phyloP scores from a whole-genome alignment of 2,329 filamentous ascomycete species.

The Penicillium decumbens region DNA sequence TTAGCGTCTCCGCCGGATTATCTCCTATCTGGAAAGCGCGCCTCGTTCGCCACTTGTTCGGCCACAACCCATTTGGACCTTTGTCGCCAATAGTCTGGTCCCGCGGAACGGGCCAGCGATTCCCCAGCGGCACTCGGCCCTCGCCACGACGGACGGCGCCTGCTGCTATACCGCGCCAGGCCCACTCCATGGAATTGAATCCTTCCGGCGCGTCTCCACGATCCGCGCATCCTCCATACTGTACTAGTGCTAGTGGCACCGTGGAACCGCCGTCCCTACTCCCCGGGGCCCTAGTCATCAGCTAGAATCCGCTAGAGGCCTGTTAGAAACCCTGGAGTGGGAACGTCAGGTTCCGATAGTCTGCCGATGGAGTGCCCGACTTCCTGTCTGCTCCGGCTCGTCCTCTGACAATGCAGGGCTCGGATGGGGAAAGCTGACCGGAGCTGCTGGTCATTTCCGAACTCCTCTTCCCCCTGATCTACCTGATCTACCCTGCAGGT shows the following conservation, averaged over 20 bases:
- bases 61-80: background rate
- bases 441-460: slow-evolving; percentile 5
- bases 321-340: slow-evolving; percentile 32
- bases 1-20: background rate
- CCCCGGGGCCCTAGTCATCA: slow-evolving; percentile 4
- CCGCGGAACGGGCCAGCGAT: slow-evolving; percentile 15
- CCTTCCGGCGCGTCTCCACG: slow-evolving; percentile 18
- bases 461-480: background rate
- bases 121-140: slow-evolving; percentile 8
- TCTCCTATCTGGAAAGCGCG: background rate
- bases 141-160: slow-evolving; percentile 14
- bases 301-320: slow-evolving; percentile 28
- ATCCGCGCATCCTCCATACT: slow-evolving; percentile 23
- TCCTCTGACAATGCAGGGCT: background rate
- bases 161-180: slow-evolving; percentile 14
- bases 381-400: slow-evolving; percentile 1
- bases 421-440: slow-evolving; percentile 6
- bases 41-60: background rate
- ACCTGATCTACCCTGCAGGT: background rate
- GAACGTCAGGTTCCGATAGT: slow-evolving; percentile 22
- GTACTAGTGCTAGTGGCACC: slow-evolving; percentile 10
- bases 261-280: slow-evolving; percentile 11
- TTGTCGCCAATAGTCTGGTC: slow-evolving; percentile 11
- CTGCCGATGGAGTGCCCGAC: slow-evolving; percentile 10
- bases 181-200: slow-evolving; percentile 21